Base-by-base conservation (phyloP, 192 early-diverging fungal species). In the Oehlia diaphana region DNA sequence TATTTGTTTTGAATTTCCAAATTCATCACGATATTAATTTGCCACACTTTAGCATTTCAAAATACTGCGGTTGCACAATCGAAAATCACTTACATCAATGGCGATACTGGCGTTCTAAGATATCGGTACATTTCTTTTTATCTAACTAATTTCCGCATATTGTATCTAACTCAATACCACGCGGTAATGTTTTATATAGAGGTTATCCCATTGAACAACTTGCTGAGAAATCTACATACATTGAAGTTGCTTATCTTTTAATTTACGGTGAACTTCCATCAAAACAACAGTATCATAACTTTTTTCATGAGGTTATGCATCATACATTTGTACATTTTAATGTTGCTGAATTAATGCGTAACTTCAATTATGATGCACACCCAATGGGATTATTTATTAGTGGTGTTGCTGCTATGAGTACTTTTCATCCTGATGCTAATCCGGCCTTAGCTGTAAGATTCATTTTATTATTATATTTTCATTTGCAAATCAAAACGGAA, bases 391-490 rank as follows among this genome's bases (percentile, higher is more conserved):
- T 92, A 86, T 87, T 92, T 26, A 90, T 92, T 62, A 74, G 85
- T 53, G 84, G 89, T 26, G 82, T 92, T 50, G 88, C 91, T 12
- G 83, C 92, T 12, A 82, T 92, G 47, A 87, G 86, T 12, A 92
- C 91, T 58, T 90, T 92, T 76, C 89, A 92, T 69, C 92, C 92
- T 23, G 90, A 92, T 50, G 91, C 91, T 8, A 92, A 92, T 80
- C 91, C 92, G 12, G 90, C 91, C 3, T 81, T 92, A 21, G 68
- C 63, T 19, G 75, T 76, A 76, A 28, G 62, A 64, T 14, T 58
- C 58, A 49, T 12, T 35, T 31, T 37, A 4, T 53, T 35, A 39
- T 68, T 68, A 72, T 19, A 19, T 42, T 72, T 49, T 37, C 26
- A n/a, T 33, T 71, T 42, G 13, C 26, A 28, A 49, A 28, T 58